A percentile compares a stretch with the other conserved stretches of the same genome.
Evolutionary conservation across 2,329 filamentous ascomycete species (phyloP).

Genomic region (Alternaria gaisen): DNA sequence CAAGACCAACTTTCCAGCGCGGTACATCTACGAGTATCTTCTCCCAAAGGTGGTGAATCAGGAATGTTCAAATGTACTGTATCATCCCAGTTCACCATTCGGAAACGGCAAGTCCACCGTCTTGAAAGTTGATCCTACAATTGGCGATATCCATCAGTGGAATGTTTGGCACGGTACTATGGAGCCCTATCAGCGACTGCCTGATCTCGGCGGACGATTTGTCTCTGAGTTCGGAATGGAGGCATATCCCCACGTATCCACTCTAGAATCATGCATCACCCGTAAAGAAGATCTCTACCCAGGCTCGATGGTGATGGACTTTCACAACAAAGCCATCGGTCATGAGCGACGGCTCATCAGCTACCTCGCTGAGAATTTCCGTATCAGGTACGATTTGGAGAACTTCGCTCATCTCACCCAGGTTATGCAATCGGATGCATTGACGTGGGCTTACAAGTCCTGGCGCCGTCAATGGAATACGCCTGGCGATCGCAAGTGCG

Average conservation of each 20-base stretch:
- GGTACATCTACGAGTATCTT: slow-evolving; percentile 87
- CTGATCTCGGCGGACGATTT: slow-evolving; percentile 86
- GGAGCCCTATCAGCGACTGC: slow-evolving; percentile 84
- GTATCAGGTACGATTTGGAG: slow-evolving; percentile 61
- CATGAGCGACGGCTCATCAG: slow-evolving; percentile 86
- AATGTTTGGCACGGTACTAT: slow-evolving; percentile 96
- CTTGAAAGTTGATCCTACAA: slow-evolving; percentile 66
- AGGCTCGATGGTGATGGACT: slow-evolving; percentile 89
- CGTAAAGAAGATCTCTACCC: slow-evolving; percentile 65
- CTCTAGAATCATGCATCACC: slow-evolving; percentile 80
- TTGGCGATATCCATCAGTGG: slow-evolving; percentile 95
- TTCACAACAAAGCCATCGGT: slow-evolving; percentile 94
- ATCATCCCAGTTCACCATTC: slow-evolving; percentile 86
- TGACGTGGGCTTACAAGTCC: slow-evolving; percentile 67
- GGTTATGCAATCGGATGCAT: slow-evolving; percentile 67
- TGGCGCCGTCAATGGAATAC: slow-evolving; percentile 83
- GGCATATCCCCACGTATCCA: slow-evolving; percentile 83
- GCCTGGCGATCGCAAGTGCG: slow-evolving; percentile 67
- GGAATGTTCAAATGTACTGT: slow-evolving; percentile 71
- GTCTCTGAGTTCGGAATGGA: slow-evolving; percentile 97
- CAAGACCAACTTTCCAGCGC: slow-evolving; percentile 84
- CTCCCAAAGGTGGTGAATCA: slow-evolving; percentile 75
- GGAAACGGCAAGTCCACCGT: slow-evolving; percentile 73
- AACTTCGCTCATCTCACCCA: slow-evolving; percentile 66
- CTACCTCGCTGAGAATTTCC: slow-evolving; percentile 89